Base-by-base conservation (phyloP, 257 asterid genomes). In the Buddleja alternifolia region DNA sequence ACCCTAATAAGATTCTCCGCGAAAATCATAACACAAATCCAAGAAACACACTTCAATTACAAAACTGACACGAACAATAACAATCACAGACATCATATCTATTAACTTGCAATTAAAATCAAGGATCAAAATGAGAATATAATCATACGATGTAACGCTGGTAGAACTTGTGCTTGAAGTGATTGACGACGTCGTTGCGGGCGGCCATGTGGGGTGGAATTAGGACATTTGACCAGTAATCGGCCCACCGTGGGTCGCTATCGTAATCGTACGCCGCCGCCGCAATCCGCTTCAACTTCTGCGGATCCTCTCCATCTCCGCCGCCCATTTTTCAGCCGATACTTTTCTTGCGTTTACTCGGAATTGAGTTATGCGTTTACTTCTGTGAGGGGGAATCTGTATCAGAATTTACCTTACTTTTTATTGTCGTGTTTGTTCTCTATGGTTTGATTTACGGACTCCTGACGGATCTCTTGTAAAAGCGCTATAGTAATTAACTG, bases 131-230 rank as follows among this genome's bases (percentile, higher is more conserved):
- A 14, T 15, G 37, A 52, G 42, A 11, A 36, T 16, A 20, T 24
- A 25, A 44, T 1, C 66, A 29, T 77, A 93, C 98, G 72, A 93
- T 82, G 85, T 70, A 84, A 23, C 96, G 97, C 80, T 93, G 96
- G 77, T 93, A 93, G 90, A 93, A 93, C 81, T 93, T 93, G 79
- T 80, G 94, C 85, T 93, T 90, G 90, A 82, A 93, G 86, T 90
- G 97, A 15, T 78, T 58, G 70, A 81, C 92, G 78, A 90, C 96
- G 70, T 90, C 97, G 78, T 70, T 72, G 61, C 96, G 92, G 73
- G 96, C 83, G 47, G 87, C 90, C 92, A 93, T 80, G 71, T 84
- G 86, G 0, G 96, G 98, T 36, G 98, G 98, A 61, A 93, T 88
- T 37, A 93, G 92, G 39, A 93, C 87, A 77, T 93, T 88, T 60